phyloP scores from a whole-genome alignment of 805 yeast genomes.

The Ogataea pini region DNA sequence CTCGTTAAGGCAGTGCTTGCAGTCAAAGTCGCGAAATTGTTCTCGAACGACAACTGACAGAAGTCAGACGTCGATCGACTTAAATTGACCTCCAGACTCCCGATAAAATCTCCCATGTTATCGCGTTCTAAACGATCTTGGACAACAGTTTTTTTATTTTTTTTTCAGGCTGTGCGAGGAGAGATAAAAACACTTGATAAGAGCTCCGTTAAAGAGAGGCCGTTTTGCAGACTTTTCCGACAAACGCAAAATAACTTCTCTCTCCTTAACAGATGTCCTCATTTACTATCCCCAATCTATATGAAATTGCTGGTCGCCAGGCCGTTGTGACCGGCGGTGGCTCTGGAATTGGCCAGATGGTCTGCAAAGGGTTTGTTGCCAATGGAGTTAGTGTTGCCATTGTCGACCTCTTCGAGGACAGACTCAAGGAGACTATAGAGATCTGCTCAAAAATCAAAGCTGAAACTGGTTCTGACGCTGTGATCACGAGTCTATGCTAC shows the following conservation, averaged over 20 bases:
- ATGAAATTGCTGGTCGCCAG: constrained; percentile 25
- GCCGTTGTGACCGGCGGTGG: constrained; percentile 29
- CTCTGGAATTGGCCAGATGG: constrained; percentile 29
- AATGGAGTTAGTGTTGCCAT: constrained; percentile 25
- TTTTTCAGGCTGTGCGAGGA: constrained; percentile 1
- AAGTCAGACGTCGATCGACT: background rate
- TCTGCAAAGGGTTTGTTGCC: constrained; percentile 24
- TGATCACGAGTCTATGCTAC: constrained; percentile 22
- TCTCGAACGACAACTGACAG: too few relatives aligned
- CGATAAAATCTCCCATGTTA: background rate
- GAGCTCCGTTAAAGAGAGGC: background rate
- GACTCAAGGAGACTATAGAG: constrained; percentile 20
- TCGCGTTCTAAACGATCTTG: background rate
- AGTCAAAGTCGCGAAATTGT: background rate
- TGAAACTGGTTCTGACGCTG: constrained; percentile 20
- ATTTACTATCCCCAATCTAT: constrained; percentile 17
- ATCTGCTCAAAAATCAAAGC: constrained; percentile 18
- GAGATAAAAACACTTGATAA: background rate
- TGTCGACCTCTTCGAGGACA: constrained; percentile 25
- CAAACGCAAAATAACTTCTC: too few relatives aligned
- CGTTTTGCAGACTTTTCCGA: too few relatives aligned
- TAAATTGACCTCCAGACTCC: background rate
- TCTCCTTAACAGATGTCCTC: constrained; percentile 17
- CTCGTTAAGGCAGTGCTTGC: too few relatives aligned
- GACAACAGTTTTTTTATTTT: too few relatives aligned